Percentiles rank a stretch among this genome's conserved stretches.
phyloP scores from a whole-genome alignment of 1,284 basidiomycete genomes.

The Ganoderma lingzhi region DNA sequence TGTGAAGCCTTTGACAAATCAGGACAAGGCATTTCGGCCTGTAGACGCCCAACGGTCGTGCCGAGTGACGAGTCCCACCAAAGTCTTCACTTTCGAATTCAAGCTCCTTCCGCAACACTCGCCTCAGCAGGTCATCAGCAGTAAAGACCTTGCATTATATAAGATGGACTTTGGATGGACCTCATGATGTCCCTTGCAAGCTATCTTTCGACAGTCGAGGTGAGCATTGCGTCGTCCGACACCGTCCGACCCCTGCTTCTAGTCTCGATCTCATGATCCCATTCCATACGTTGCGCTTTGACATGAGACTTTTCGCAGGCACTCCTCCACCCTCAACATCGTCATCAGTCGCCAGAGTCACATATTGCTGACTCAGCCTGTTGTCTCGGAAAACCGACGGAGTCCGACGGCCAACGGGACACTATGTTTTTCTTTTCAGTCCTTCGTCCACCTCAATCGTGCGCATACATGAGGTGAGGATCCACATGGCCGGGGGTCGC shows the following conservation, averaged over 20 bases:
- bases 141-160: neutral
- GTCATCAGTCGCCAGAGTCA: neutral
- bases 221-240: neutral
- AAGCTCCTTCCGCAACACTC: neutral
- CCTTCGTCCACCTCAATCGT: neutral
- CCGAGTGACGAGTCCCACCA: too few relatives aligned
- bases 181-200: neutral
- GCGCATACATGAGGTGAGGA: neutral
- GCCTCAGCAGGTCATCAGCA: neutral
- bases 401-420: neutral
- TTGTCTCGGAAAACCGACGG: neutral
- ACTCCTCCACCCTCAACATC: neutral
- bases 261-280: neutral
- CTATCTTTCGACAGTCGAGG: neutral
- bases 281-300: neutral
- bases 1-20: constrained; percentile 33
- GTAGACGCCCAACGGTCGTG: too few relatives aligned
- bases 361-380: neutral
- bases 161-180: neutral
- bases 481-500: neutral
- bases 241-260: neutral
- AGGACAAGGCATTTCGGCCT: constrained; percentile 8
- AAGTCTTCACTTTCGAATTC: too few relatives aligned
- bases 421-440: neutral
- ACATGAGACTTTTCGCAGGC: neutral